Evolutionary conservation across 2,329 filamentous ascomycete species (phyloP), one percentile per base, ranked within the genome.

Genomic region (Ampelomyces quisqualis): DNA sequence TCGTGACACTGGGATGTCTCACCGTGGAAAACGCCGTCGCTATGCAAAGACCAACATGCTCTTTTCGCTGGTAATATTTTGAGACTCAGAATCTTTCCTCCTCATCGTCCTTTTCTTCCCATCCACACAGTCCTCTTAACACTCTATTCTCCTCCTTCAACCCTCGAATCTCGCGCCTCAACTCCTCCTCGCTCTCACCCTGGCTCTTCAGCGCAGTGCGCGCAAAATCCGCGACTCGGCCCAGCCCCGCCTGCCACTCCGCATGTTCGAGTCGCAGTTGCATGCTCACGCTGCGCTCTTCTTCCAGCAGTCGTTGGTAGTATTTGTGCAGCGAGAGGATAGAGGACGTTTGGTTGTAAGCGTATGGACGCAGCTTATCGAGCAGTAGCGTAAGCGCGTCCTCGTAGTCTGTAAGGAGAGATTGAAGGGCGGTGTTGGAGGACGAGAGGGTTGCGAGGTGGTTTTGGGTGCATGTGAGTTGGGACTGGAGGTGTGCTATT

Each of bases 121-220:
- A 76, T 3, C 73, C 73, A 1, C 64, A 72, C 53, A 73, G 61
- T 19, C 61, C 45, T 34, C 74, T 64, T 50, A 77, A 50, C 20
- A 74, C 61, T 29, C 70, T 55, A 46, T 76, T 77, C 60, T 77
- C 74, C 49, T 73, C 70, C 46, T 70, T 75, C 40, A 76, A 42
- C 19, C 62, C 70, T 29, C 65, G 66, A 3, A 73, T 59, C 46
- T 67, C 66, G 22, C 63, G 59, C 44, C 64, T 58, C 38, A 68
- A 65, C 4, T 63, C 65, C 45, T 65, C 46, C 31, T 67, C 64
- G 1, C 45, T 57, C 21, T 73, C 69, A 2, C 61, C 65, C 45
- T 70, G 60, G 20, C 55, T 57, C 48, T 62, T 64, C 24, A 73
- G 42, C 31, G 73, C 71, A 9, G 50, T 44, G 17, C 72, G 56